phyloP scores from a whole-genome alignment of 2,329 filamentous ascomycete species.

The Sclerotiophoma versabilis region DNA sequence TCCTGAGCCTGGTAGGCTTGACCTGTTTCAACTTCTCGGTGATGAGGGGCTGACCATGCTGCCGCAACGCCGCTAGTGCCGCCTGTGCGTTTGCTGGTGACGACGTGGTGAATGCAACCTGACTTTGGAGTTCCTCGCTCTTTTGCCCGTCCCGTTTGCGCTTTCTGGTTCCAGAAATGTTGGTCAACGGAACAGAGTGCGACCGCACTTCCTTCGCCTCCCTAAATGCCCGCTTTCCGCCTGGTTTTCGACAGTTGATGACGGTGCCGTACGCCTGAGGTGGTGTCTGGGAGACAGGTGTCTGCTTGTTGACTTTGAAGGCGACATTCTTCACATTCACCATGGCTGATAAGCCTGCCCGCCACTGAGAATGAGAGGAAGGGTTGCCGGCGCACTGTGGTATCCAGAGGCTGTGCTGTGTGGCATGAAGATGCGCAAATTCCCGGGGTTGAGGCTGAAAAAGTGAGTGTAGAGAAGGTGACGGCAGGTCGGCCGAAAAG shows the following conservation, averaged over 20 bases:
- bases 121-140: slow-evolving; percentile 12
- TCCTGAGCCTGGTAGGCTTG: slow-evolving; percentile 39
- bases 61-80: slow-evolving; percentile 2
- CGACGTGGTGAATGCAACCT: slow-evolving; percentile 6
- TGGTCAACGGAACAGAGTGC: slow-evolving; percentile 40
- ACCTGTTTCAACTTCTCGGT: slow-evolving; percentile 32
- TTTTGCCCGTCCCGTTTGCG: slow-evolving; percentile 24
- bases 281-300: slow-evolving; percentile 34
- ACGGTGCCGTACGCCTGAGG: slow-evolving; percentile 43
- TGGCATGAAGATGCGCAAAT: slow-evolving; percentile 10
- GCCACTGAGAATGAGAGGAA: slow-evolving; percentile 31
- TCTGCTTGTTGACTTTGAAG: slow-evolving; percentile 50
- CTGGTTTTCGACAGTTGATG: slow-evolving; percentile 45
- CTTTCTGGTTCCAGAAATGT: slow-evolving; percentile 36
- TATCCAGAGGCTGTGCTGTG: slow-evolving; percentile 9
- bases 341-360: slow-evolving; percentile 48
- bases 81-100: slow-evolving; percentile 10
- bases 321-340: slow-evolving; percentile 49
- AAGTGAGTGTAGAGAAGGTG: slow-evolving; percentile 26
- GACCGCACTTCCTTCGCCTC: slow-evolving; percentile 38
- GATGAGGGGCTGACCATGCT: slow-evolving; percentile 19
- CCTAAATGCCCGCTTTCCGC: slow-evolving; percentile 33
- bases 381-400: slow-evolving; percentile 23
- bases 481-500: slow-evolving; percentile 29
- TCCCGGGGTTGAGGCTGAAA: slow-evolving; percentile 14